A percentile compares a stretch with the other conserved stretches of the same genome.
Conservation (phyloP, 352 stramenopile genomes). For the Lagenidium sp. region DNA sequence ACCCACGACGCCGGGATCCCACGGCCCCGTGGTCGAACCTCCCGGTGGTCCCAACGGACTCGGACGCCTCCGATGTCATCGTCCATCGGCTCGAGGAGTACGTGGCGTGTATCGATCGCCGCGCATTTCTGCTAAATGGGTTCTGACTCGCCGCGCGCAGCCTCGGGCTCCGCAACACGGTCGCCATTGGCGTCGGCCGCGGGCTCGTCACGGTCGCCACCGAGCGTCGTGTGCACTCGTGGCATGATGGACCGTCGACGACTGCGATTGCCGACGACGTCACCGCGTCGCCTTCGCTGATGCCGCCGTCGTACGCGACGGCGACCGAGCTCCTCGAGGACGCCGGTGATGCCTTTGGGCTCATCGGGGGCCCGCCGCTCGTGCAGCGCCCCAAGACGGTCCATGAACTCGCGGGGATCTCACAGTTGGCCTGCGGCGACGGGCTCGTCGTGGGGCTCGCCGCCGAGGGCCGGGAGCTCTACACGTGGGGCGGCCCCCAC, state of each 20-base stretch:
- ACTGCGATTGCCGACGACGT: background rate
- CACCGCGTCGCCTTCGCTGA: no score
- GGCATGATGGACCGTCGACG: no score
- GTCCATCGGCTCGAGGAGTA: conserved; percentile 12
- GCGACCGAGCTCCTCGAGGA: conserved; percentile 11
- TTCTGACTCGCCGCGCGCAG: background rate
- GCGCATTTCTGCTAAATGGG: background rate
- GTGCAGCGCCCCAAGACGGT: conserved; percentile 35
- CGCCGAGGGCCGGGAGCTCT: conserved; percentile 22
- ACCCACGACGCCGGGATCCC: no score
- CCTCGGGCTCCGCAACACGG: conserved; percentile 8
- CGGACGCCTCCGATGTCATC: background rate
- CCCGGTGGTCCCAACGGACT: background rate
- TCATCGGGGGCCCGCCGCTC: conserved; percentile 30
- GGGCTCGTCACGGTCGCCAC: conserved; percentile 10
- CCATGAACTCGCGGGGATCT: conserved; percentile 22
- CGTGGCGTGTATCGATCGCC: background rate
- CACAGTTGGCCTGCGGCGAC: conserved; percentile 25
- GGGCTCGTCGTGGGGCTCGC: conserved; percentile 22
- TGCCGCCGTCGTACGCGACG: background rate
- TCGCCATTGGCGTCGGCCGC: conserved; percentile 11
- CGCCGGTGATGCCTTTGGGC: conserved; percentile 39
- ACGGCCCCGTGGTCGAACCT: no score
- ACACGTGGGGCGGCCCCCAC: conserved; percentile 20
- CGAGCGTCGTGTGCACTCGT: conserved; percentile 12